Conservation (phyloP, 2,329 filamentous ascomycete genomes). For the Monosporascus sp. region DNA sequence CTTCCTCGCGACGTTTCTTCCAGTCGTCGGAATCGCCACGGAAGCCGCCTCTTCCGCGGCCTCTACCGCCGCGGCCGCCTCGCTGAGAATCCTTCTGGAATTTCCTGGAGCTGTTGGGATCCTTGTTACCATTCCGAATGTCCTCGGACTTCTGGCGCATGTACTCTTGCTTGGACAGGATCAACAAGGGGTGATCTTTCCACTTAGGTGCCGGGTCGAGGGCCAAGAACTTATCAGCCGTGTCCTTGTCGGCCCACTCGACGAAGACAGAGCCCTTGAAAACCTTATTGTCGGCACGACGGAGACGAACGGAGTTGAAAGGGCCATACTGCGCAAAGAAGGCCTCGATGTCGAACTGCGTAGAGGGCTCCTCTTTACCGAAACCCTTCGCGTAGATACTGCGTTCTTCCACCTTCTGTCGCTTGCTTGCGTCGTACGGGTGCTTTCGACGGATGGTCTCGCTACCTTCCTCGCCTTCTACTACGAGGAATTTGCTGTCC, state of each 20-base stretch:
- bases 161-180: slow-evolving; percentile 87
- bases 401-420: slow-evolving; percentile 61
- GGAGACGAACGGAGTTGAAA: slow-evolving; percentile 78
- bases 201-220: slow-evolving; percentile 78
- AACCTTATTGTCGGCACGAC: slow-evolving; percentile 62
- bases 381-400: slow-evolving; percentile 95
- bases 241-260: slow-evolving; percentile 77
- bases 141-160: slow-evolving; percentile 69
- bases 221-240: slow-evolving; percentile 72
- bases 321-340: slow-evolving; percentile 82
- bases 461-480: slow-evolving; percentile 67
- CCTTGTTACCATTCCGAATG: slow-evolving; percentile 64
- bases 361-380: slow-evolving; percentile 72
- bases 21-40: slow-evolving; percentile 51
- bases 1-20: slow-evolving; percentile 58
- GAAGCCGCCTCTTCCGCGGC: slow-evolving; percentile 30
- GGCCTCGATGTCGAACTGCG: slow-evolving; percentile 89
- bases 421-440: slow-evolving; percentile 55
- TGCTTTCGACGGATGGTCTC: slow-evolving; percentile 73
- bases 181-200: slow-evolving; percentile 71
- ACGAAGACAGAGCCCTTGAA: slow-evolving; percentile 99
- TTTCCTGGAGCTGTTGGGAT: slow-evolving; percentile 43
- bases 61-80: slow-evolving; percentile 33
- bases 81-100: slow-evolving; percentile 26
- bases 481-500: slow-evolving; percentile 65